These are phyloP conservation scores for Aspergillus baeticus DNA, from an alignment of 495 filamentous ascomycete species.

Conservation along the genomic window DNA sequence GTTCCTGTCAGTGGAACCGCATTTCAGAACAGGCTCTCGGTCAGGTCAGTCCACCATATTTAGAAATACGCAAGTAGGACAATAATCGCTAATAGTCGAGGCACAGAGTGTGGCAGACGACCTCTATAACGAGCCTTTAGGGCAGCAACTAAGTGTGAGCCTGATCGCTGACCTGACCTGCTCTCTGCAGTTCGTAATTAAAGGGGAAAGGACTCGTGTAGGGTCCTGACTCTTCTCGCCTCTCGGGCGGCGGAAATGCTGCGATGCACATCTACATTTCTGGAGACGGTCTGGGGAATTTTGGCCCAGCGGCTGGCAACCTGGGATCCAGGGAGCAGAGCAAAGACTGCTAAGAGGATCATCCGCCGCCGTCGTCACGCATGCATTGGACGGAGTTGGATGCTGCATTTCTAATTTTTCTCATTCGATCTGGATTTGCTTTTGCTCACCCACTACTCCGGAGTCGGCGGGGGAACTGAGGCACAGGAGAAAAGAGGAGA, in stretches of 20 bases:
- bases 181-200: conserved; percentile 12
- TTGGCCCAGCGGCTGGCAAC: conserved; percentile 14
- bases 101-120: background rate
- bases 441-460: conserved; percentile 11
- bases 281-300: conserved; percentile 1
- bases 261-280: background rate
- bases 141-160: background rate
- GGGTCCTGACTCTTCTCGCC: background rate
- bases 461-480: conserved; percentile 8
- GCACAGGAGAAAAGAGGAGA: background rate
- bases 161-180: no score
- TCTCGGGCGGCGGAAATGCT: background rate
- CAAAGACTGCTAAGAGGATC: conserved; percentile 19
- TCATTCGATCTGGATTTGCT: conserved; percentile 8
- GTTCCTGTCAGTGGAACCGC: no score
- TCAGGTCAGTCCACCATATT: no score
- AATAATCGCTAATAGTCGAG: conserved; percentile 1
- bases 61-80: background rate
- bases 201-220: conserved; percentile 4
- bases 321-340: conserved; percentile 15
- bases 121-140: background rate
- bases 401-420: conserved; percentile 3
- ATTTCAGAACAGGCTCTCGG: no score
- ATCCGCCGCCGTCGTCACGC: conserved; percentile 22
- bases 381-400: conserved; percentile 14